Evolutionary conservation across 257 asterid genomes (phyloP), one percentile per base, ranked within the genome.

Genomic region (Thymus quinquecostatus): DNA sequence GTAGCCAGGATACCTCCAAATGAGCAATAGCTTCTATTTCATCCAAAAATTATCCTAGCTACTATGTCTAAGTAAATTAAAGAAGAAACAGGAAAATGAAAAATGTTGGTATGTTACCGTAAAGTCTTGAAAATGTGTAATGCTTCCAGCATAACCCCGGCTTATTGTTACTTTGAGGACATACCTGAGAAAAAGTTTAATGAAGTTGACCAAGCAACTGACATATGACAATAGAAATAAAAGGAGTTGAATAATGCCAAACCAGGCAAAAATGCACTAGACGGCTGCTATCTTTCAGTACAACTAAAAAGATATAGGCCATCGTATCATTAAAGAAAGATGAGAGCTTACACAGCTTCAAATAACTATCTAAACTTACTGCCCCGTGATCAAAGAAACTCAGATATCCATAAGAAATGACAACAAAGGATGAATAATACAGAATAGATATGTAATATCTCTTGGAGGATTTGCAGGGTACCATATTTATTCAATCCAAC

Each of bases 91-190:
- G 34, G 28, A 55, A 32, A 51, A 43, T n/a, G 8, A 38, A 51
- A 12, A 63, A 78, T 45, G 57, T 58, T 43, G 58, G 28, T 70
- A 47, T 41, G 56, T 81, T 89, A 94, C 99, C 96, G 91, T 86
- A 79, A 94, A 84, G 84, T 94, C 97, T 81, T 94, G 98, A 82
- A 84, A 89, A 75, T 94, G 92, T 76, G 88, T 86, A 71, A 94
- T 89, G 92, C 96, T 94, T 58, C 98, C 98, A 69, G 89, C 97
- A 81, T 94, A 94, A 75, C 97, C 98, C 70, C 99, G 92, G 72
- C 73, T 94, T 79, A 94, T 79, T 1, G 96, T 94, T 75, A 94
- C 89, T 87, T 91, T 94, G 36, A 94, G 91, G 70, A 94, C 87
- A 81, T 94, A 94, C 91, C 99, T 94, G 87, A 75, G 77, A 79